Evolutionary conservation across 345 rosid genomes (phyloP).

Genomic region (Populus deltoides): DNA sequence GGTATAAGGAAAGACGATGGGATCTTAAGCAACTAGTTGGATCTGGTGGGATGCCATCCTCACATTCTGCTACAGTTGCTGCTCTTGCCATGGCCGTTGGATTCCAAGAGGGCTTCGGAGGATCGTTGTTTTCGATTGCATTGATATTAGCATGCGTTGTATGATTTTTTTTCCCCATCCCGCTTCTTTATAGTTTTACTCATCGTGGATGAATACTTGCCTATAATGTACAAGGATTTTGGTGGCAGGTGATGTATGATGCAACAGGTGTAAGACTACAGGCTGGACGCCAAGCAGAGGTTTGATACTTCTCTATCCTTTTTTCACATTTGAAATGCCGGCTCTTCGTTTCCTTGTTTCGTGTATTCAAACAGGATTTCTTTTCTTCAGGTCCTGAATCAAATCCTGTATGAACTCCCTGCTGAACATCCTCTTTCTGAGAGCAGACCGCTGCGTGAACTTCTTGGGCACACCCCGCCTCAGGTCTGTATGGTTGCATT

Average conservation of each 20-base stretch:
- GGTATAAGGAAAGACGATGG: constrained; percentile 69
- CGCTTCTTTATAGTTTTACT: background rate
- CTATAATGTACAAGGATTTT: background rate
- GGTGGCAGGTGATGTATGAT: constrained; percentile 78
- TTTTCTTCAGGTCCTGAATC: constrained; percentile 69
- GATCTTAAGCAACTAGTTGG: constrained; percentile 71
- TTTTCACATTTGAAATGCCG: background rate
- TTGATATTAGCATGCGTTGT: constrained; percentile 70
- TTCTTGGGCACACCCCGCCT: constrained; percentile 87
- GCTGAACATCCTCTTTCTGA: constrained; percentile 91
- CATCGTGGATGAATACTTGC: background rate
- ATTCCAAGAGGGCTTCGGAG: constrained; percentile 70
- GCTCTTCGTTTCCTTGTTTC: constrained; percentile 2
- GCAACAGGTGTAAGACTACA: constrained; percentile 87
- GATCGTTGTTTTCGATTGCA: constrained; percentile 57
- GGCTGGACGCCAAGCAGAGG: constrained; percentile 96
- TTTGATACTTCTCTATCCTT: constrained; percentile 21
- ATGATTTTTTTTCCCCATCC: constrained; percentile 24
- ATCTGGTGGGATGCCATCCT: constrained; percentile 97
- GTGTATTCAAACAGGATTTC: constrained; percentile 12
- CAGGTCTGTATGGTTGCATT: constrained; percentile 46
- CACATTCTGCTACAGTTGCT: constrained; percentile 83
- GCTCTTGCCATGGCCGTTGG: constrained; percentile 70
- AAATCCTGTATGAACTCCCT: constrained; percentile 89
- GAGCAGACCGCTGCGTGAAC: constrained; percentile 73